These are phyloP conservation scores for Cercospora nicotianae DNA, from an alignment of 2,329 filamentous ascomycete species.

Conservation along the genomic window DNA sequence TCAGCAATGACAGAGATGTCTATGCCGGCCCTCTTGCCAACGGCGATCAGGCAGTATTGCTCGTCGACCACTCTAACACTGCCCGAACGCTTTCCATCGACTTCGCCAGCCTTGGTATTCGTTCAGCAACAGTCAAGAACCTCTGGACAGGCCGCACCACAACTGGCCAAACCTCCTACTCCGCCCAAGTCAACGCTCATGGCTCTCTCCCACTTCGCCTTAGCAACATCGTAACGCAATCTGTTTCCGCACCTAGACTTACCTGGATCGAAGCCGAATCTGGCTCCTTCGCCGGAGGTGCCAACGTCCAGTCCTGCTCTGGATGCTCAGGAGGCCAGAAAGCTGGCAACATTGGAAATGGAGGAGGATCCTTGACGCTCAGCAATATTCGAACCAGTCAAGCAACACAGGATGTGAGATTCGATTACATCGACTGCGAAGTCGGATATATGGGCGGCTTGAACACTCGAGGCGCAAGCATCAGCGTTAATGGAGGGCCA, in stretches of 20 bases:
- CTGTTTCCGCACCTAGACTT: conserved; percentile 19
- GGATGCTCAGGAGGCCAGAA: conserved; percentile 40
- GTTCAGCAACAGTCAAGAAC: conserved; percentile 40
- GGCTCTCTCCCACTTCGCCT: conserved; percentile 39
- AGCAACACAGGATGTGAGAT: conserved; percentile 38
- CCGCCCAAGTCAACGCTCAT: conserved; percentile 31
- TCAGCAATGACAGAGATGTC: conserved; percentile 43
- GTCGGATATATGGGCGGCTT: conserved; percentile 38
- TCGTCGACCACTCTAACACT: conserved; percentile 43
- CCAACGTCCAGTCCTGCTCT: conserved; percentile 35
- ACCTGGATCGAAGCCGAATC: conserved; percentile 39
- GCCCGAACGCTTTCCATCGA: conserved; percentile 38
- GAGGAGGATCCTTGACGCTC: conserved; percentile 31
- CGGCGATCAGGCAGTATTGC: conserved; percentile 39
- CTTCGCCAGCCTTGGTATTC: conserved; percentile 37
- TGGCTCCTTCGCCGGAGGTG: conserved; percentile 38
- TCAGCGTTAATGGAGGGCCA: conserved; percentile 42
- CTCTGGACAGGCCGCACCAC: conserved; percentile 38
- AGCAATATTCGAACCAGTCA: conserved; percentile 32
- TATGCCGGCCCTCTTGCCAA: conserved; percentile 42
- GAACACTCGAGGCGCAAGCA: conserved; percentile 42
- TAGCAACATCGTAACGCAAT: conserved; percentile 35
- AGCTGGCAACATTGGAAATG: conserved; percentile 35
- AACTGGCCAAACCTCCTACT: conserved; percentile 25
- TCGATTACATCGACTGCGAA: conserved; percentile 47